These are phyloP conservation scores for Mycena leptocephala DNA, from an alignment of 768 basidiomycete species.

Conservation along the genomic window DNA sequence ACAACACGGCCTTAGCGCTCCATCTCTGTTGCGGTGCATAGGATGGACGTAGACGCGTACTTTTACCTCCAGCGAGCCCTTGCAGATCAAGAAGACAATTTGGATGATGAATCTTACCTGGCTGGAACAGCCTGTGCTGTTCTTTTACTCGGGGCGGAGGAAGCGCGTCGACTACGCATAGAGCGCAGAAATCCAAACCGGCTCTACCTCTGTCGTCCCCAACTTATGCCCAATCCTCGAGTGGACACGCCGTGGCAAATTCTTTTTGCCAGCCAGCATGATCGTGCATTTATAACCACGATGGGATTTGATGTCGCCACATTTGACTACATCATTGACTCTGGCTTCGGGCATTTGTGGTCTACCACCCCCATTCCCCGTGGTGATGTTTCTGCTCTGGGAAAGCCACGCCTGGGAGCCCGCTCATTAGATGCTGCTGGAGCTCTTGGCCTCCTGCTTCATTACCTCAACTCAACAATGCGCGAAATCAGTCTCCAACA, in stretches of 20 bases:
- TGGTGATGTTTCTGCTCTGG: conserved; percentile 38
- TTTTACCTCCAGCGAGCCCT: neutral
- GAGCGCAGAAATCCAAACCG: conserved; percentile 18
- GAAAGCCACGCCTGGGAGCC: conserved; percentile 41
- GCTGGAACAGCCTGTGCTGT: neutral
- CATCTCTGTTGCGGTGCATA: neutral
- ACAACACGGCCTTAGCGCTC: neutral
- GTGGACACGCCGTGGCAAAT: conserved; percentile 55
- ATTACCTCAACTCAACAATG: no score
- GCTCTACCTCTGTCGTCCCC: conserved; percentile 46
- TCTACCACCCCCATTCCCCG: conserved; percentile 48
- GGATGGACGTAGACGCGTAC: neutral
- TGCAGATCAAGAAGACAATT: neutral
- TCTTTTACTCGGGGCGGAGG: neutral
- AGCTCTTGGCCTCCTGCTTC: no score
- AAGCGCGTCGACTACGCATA: neutral
- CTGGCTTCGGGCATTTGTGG: conserved; percentile 51
- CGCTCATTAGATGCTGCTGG: no score
- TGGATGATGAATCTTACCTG: neutral
- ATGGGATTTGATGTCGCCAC: conserved; percentile 59
- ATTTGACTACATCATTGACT: conserved; percentile 50
- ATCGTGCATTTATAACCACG: conserved; percentile 61
- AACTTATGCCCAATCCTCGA: conserved; percentile 53
- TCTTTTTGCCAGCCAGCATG: conserved; percentile 46
- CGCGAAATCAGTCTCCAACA: no score